These are phyloP conservation scores for Berkeleyomyces rouxiae DNA, from an alignment of 2,329 filamentous ascomycete genomes.

Conservation along the genomic window DNA sequence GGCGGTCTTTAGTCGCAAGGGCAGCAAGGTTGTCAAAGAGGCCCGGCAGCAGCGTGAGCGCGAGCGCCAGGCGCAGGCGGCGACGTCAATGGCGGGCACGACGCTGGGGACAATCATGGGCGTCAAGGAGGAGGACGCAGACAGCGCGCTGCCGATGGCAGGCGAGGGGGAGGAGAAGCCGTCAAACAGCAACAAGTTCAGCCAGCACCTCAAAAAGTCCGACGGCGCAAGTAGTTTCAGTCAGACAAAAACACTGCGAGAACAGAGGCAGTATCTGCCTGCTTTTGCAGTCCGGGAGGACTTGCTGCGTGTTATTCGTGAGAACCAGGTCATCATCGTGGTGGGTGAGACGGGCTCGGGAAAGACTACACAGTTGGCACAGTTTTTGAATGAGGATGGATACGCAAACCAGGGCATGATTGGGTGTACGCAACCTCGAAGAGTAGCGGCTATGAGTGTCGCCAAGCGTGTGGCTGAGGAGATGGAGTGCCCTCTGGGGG, in stretches of 20 bases:
- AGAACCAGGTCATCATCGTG: constrained; percentile 94
- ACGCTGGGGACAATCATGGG: constrained; percentile 90
- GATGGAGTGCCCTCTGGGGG: constrained; percentile 85
- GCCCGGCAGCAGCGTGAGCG: constrained; percentile 81
- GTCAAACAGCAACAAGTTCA: constrained; percentile 55
- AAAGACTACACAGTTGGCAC: constrained; percentile 93
- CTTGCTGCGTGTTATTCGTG: constrained; percentile 73
- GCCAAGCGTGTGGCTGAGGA: constrained; percentile 96
- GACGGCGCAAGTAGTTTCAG: constrained; percentile 83
- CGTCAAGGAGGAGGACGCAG: constrained; percentile 77
- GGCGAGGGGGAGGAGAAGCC: constrained; percentile 43
- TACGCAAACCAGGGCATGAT: constrained; percentile 81
- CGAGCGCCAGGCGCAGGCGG: constrained; percentile 85
- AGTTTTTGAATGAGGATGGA: constrained; percentile 90
- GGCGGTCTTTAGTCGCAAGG: constrained; percentile 94
- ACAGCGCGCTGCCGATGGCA: constrained; percentile 66
- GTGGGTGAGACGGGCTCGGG: constrained; percentile 95
- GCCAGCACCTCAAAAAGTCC: constrained; percentile 73
- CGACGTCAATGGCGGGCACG: constrained; percentile 83
- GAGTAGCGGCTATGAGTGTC: constrained; percentile 97
- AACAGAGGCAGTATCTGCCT: constrained; percentile 84
- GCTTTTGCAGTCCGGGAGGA: constrained; percentile 95
- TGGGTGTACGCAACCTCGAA: constrained; percentile 86
- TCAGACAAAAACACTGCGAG: constrained; percentile 72
- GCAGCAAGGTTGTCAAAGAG: constrained; percentile 83